Conservation (phyloP, 495 filamentous ascomycete genomes). For the Ramalina intermedia region DNA sequence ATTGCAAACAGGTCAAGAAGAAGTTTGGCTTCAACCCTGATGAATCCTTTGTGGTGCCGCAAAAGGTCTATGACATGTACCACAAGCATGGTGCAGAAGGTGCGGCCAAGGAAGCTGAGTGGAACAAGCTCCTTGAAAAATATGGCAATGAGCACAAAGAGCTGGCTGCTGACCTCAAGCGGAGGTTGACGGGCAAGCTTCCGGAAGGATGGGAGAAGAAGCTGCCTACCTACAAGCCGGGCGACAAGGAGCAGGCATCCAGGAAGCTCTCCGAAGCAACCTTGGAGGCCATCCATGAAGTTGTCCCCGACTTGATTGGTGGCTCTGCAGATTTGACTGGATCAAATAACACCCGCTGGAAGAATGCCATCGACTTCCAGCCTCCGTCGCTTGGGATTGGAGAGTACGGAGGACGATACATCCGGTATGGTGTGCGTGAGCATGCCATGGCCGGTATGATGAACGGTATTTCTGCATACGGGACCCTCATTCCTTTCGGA, state of each 20-base stretch:
- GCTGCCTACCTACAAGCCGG: conserved; percentile 82
- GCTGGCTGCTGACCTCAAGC: conserved; percentile 64
- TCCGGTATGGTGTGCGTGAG: conserved; percentile 95
- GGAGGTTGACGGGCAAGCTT: conserved; percentile 70
- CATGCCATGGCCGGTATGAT: conserved; percentile 96
- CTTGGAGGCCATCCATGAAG: conserved; percentile 71
- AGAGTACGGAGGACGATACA: conserved; percentile 79
- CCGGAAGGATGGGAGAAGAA: conserved; percentile 95
- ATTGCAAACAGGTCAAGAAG: conserved; percentile 78
- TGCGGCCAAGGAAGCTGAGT: conserved; percentile 84
- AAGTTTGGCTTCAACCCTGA: conserved; percentile 94
- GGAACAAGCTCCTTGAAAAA: conserved; percentile 84
- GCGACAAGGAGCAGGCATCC: conserved; percentile 72
- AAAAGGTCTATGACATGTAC: conserved; percentile 89
- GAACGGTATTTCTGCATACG: conserved; percentile 95
- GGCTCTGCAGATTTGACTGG: conserved; percentile 96
- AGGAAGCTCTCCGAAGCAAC: conserved; percentile 93
- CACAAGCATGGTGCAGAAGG: conserved; percentile 65
- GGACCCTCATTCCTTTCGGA: conserved; percentile 81
- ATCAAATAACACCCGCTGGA: conserved; percentile 97
- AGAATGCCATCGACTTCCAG: conserved; percentile 95
- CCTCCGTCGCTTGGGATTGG: conserved; percentile 73
- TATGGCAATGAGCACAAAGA: conserved; percentile 64
- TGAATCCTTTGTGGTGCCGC: conserved; percentile 84
- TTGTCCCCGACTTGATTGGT: conserved; percentile 80